Percentiles rank a stretch among this genome's conserved stretches.
Evolutionary conservation across 116 monocot genomes (phyloP).

Genomic region (Iris pallida): DNA sequence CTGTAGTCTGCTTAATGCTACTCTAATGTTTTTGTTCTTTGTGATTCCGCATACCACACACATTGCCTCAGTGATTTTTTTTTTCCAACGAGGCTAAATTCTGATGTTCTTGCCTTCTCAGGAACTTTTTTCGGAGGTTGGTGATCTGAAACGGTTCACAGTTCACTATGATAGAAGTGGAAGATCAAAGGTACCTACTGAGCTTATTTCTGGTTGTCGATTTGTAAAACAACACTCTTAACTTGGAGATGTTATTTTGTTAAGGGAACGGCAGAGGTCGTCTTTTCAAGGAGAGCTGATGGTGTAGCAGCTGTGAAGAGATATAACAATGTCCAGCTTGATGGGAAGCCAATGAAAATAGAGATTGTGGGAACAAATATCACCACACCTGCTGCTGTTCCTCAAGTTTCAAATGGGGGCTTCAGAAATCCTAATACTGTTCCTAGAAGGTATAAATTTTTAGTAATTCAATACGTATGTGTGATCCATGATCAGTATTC

Average conservation of each 20-base stretch:
- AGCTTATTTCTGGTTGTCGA: background rate
- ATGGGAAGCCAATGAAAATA: constrained; percentile 98
- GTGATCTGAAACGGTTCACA: constrained; percentile 41
- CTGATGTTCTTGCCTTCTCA: constrained; percentile 6
- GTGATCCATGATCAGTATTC: too few species aligned
- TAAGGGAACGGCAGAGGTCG: constrained; percentile 92
- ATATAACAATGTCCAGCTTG: constrained; percentile 94
- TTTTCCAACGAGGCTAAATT: too few species aligned
- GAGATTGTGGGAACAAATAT: constrained; percentile 58
- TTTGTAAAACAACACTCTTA: background rate
- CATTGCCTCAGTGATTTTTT: too few species aligned
- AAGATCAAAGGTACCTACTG: constrained; percentile 41
- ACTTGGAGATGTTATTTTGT: constrained; percentile 1
- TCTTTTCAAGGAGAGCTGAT: constrained; percentile 70
- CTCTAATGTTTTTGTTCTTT: too few species aligned
- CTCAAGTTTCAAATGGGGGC: constrained; percentile 5
- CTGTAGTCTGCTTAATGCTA: too few species aligned
- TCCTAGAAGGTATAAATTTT: constrained; percentile 21
- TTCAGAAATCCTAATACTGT: constrained; percentile 16
- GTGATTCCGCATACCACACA: too few species aligned
- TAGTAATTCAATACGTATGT: too few species aligned
- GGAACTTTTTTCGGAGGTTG: constrained; percentile 54
- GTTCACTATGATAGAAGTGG: constrained; percentile 51
- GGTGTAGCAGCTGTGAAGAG: constrained; percentile 77
- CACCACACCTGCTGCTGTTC: constrained; percentile 11